Base-by-base conservation (phyloP, 2,329 filamentous ascomycete species). In the Neofusicoccum sp. region DNA sequence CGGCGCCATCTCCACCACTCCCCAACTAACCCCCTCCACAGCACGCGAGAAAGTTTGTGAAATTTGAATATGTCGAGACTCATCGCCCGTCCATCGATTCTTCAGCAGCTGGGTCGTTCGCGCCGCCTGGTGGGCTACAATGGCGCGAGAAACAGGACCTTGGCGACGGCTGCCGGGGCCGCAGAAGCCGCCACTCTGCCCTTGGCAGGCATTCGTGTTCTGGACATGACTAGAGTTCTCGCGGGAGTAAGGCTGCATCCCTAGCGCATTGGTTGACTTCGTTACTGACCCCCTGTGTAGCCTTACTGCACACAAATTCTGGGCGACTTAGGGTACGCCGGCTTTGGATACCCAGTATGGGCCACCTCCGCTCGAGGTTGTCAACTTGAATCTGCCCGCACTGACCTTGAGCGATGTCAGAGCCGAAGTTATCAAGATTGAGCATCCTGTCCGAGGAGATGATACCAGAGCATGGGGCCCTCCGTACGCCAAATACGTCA, bases 241-340 rank as follows among this genome's bases (percentile, higher is more conserved):
- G 95, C 95, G 64, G 95, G 95, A 61, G 93, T 97, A 80, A 77
- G 89, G 30, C 12, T 30, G 9, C n/a, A 2, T 5, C 11, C 36
- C 26, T 26, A 6, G 12, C 3, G 4, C 14, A 24, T 3, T 4
- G 30, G 5, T 28, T 20, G 20, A 1, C 40, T 5, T 6, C 20
- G 12, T 8, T 20, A 33, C 58, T 60, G 7, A 60, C 6, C 0
- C 16, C 20, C 45, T 9, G 3, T 61, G 12, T 69, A 98, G 91
- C 95, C 95, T 66, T 98, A 98, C 72, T 97, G 92, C 70, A 98
- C 95, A 38, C 95, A 99, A 75, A 97, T 99, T 58, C 79, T 99
- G 8, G 95, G 93, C 61, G 95, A 99, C 76, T 83, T 99, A 68
- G 95, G 95, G 93, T 96, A 86, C 74, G 86, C 63, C 44, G 28